Base-by-base conservation (phyloP, 345 rosid genomes). In the Ceriops zippeliana region DNA sequence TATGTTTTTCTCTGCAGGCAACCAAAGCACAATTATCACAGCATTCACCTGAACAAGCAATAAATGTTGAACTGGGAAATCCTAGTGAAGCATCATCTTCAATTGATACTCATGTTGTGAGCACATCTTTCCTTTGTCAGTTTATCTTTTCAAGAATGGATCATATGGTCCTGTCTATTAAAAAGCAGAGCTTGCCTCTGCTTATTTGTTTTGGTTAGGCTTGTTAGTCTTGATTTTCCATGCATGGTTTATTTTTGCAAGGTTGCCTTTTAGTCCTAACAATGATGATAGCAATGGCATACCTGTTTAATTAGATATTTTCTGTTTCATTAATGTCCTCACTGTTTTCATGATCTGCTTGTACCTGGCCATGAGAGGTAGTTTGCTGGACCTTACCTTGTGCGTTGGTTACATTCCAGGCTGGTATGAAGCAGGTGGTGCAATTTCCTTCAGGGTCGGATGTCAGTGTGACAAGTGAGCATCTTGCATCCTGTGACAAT, bases 31-130 rank as follows among this genome's bases (percentile, higher is more conserved):
- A 73, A 61, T 47, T 78, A 20, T 74, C 81, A 26, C 75, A 60
- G 59, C 58, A 72, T 65, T 56, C 75, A 56, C 79, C 76, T 64
- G 83, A 73, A 70, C 76, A 67, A 71, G 73, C 76, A 35, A 76
- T 37, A 62, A 66, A 63, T 69, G 21, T 56, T 57, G 66, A 62
- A 49, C 80, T 58, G 72, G 51, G 67, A 64, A 80, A 63, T 71
- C 58, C 66, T 67, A 71, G 65, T 28, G 79, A 73, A 61, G 65
- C 74, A 20, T 21, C 76, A 30, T 67, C 73, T 61, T 68, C 59
- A 58, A 70, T 58, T 73, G 66, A 70, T 57, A 67, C 58, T 57
- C 37, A 46, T 64, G 27, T 6, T 68, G 90, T 84, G 70, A 77
- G 81, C 60, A 27, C 61, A 38, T 30, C 7, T n/a, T 47, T 75